These are phyloP conservation scores for Ammopiptanthus mongolicus DNA, from an alignment of 306 rosid genomes.

Conservation along the genomic window DNA sequence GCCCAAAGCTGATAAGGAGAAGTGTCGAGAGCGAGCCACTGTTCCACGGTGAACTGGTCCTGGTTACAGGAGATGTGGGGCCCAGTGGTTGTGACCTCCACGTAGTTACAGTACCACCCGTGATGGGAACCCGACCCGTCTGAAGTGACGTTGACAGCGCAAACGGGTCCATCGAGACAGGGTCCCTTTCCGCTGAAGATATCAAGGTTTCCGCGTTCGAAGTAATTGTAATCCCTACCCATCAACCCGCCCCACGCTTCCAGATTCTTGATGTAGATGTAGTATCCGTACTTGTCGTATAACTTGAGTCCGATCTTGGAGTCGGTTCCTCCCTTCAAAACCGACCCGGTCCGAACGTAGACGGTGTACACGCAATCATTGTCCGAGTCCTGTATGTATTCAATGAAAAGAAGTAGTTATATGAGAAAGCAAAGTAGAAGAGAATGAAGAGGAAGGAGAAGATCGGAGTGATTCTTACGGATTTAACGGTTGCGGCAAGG, in stretches of 20 bases:
- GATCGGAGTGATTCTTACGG: slow-evolving; percentile 27
- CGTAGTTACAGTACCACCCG: slow-evolving; percentile 90
- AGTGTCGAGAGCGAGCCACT: slow-evolving; percentile 78
- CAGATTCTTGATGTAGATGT: slow-evolving; percentile 44
- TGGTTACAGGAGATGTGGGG: slow-evolving; percentile 46
- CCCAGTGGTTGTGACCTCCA: slow-evolving; percentile 67
- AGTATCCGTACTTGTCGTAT: slow-evolving; percentile 50
- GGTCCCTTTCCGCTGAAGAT: slow-evolving; percentile 77
- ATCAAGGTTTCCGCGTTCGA: slow-evolving; percentile 85
- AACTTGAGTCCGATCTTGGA: slow-evolving; percentile 44
- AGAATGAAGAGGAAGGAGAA: neutral
- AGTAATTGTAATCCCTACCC: slow-evolving; percentile 60
- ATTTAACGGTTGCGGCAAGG: slow-evolving; percentile 28
- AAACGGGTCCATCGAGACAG: slow-evolving; percentile 54
- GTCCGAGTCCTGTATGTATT: slow-evolving; percentile 39
- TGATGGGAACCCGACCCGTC: slow-evolving; percentile 72
- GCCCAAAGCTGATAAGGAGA: slow-evolving; percentile 63
- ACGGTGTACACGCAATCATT: slow-evolving; percentile 63
- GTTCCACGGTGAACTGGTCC: slow-evolving; percentile 51
- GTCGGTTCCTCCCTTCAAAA: slow-evolving; percentile 74
- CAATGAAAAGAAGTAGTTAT: neutral
- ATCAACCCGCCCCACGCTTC: slow-evolving; percentile 78
- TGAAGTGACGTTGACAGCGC: slow-evolving; percentile 72
- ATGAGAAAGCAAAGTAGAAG: neutral
- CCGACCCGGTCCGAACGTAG: slow-evolving; percentile 65